Conservation (phyloP, 2,329 filamentous ascomycete genomes). For the Camillea tinctor region DNA sequence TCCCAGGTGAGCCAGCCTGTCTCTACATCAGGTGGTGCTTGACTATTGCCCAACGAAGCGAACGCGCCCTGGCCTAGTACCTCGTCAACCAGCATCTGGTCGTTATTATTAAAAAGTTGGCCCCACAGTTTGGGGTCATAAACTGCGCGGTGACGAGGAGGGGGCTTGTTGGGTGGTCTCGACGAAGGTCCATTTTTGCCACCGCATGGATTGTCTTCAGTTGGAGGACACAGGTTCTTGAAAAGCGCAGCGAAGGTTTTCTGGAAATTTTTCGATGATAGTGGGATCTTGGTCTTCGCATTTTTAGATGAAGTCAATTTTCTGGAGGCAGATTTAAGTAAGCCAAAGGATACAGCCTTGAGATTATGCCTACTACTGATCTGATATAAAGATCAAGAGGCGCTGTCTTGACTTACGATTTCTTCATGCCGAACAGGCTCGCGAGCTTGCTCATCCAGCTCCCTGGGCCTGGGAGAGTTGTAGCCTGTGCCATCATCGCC, state of each 20-base stretch:
- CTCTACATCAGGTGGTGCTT: constrained; percentile 6
- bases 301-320: too few relatives aligned
- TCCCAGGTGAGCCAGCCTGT: constrained; percentile 21
- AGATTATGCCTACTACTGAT: too few relatives aligned
- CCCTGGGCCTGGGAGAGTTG: not conserved
- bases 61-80: constrained; percentile 5
- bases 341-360: too few relatives aligned
- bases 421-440: not conserved
- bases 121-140: constrained; percentile 19
- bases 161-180: constrained; percentile 6
- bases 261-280: not conserved
- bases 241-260: too few relatives aligned
- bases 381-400: too few relatives aligned
- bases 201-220: not conserved
- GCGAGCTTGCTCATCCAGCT: constrained; percentile 8
- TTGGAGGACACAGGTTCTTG: not conserved
- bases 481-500: constrained; percentile 4
- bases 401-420: not conserved
- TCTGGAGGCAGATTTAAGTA: too few relatives aligned
- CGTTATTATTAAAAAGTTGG: not conserved
- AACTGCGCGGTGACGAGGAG: constrained; percentile 2
- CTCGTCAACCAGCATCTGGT: too few relatives aligned
- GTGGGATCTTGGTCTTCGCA: not conserved
- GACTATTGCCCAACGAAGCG: constrained; percentile 2
- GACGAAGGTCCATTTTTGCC: not conserved